phyloP scores from a whole-genome alignment of 495 filamentous ascomycete genomes.

The Aspergillus taichungensis region DNA sequence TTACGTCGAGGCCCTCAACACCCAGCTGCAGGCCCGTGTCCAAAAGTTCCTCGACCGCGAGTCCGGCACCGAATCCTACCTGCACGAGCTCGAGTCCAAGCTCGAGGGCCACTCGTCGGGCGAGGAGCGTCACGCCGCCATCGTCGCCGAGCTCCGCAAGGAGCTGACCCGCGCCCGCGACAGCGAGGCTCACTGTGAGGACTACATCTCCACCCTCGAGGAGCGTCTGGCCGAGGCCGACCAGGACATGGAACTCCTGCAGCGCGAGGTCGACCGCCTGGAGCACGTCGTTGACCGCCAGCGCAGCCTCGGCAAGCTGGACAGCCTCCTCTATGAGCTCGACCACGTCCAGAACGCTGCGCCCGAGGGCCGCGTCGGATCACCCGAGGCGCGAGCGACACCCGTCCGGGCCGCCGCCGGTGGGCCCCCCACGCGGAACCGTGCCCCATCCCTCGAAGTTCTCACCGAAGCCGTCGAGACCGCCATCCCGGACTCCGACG shows the following conservation, averaged over 20 bases:
- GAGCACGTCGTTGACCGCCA: constrained; percentile 96
- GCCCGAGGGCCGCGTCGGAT: constrained; percentile 25
- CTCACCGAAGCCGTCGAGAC: constrained; percentile 42
- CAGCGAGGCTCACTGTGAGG: constrained; percentile 79
- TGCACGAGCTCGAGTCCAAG: constrained; percentile 82
- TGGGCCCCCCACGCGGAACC: constrained; percentile 16
- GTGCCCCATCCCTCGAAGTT: constrained; percentile 35
- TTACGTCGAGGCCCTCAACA: constrained; percentile 83
- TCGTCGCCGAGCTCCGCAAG: constrained; percentile 80
- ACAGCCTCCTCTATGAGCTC: constrained; percentile 82
- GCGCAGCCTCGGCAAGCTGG: constrained; percentile 86
- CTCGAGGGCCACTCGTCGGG: constrained; percentile 83
- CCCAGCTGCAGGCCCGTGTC: constrained; percentile 77
- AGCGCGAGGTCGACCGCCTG: constrained; percentile 86
- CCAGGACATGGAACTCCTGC: constrained; percentile 93
- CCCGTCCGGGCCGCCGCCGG: constrained; percentile 11
- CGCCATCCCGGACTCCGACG: constrained; percentile 48
- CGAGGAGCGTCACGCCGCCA: constrained; percentile 81
- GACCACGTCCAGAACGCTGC: constrained; percentile 64
- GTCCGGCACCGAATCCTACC: constrained; percentile 77
- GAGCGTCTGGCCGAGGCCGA: constrained; percentile 93
- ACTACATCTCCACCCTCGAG: constrained; percentile 95
- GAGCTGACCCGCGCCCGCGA: constrained; percentile 86
- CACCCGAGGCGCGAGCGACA: constrained; percentile 8
- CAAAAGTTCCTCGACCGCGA: constrained; percentile 90